These are phyloP conservation scores for Clonostachys rosea DNA, from an alignment of 2,329 filamentous ascomycete species.

Conservation along the genomic window DNA sequence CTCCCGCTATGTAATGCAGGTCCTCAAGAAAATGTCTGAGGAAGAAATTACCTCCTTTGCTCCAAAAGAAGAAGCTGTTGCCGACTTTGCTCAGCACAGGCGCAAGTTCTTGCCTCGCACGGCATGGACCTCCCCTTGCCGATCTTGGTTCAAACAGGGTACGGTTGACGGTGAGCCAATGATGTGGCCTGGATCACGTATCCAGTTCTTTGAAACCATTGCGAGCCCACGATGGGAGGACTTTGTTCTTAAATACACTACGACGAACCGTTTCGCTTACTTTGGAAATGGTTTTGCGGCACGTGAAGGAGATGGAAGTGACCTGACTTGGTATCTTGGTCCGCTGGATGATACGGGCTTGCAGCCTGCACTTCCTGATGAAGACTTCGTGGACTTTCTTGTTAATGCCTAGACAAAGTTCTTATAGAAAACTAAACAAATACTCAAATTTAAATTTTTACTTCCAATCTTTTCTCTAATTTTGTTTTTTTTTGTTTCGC, in stretches of 20 bases:
- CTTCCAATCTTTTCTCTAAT: too few species aligned
- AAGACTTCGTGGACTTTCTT: constrained; percentile 14
- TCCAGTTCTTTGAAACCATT: constrained; percentile 44
- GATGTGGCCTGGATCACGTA: constrained; percentile 42
- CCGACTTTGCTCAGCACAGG: constrained; percentile 45
- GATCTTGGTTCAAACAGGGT: constrained; percentile 46
- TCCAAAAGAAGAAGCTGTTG: constrained; percentile 38
- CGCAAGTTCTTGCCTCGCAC: constrained; percentile 48
- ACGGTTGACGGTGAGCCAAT: constrained; percentile 28
- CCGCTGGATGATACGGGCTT: constrained; percentile 28
- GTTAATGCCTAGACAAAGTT: constrained; percentile 7
- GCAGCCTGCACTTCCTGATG: constrained; percentile 12
- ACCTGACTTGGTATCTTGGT: constrained; percentile 16
- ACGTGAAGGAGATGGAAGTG: constrained; percentile 35
- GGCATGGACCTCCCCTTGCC: constrained; percentile 36
- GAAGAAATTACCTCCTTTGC: constrained; percentile 41
- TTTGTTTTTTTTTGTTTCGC: too few species aligned
- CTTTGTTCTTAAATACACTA: constrained; percentile 50
- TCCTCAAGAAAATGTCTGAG: constrained; percentile 43
- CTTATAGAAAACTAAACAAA: too few species aligned
- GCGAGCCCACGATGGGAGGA: constrained; percentile 49
- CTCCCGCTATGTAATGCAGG: constrained; percentile 43
- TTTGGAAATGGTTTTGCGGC: constrained; percentile 53
- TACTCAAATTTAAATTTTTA: too few species aligned
- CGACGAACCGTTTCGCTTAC: constrained; percentile 54